Conservation (phyloP, 306 rosid species). For the Dryas alaskensis region DNA sequence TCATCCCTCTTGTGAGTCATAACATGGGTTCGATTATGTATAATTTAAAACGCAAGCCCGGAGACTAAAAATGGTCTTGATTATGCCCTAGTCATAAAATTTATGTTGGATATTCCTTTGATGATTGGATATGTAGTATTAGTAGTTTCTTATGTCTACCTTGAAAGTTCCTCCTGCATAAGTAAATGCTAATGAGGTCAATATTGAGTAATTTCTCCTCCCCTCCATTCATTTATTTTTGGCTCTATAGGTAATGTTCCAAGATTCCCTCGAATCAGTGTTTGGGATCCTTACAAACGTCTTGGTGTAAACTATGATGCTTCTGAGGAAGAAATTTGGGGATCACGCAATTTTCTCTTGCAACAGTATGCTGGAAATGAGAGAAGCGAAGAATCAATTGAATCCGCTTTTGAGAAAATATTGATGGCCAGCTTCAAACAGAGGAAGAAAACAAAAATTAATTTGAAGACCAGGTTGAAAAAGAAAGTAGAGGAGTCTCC, state of each 20-base stretch:
- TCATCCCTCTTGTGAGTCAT: neutral
- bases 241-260: constrained; percentile 57
- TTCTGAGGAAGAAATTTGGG: constrained; percentile 95
- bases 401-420: constrained; percentile 90
- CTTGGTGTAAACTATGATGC: constrained; percentile 85
- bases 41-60: neutral
- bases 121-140: neutral
- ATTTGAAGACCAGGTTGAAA: constrained; percentile 87
- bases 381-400: constrained; percentile 90
- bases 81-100: neutral
- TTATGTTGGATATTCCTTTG: neutral
- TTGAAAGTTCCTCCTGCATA: neutral
- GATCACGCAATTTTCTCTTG: constrained; percentile 85
- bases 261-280: constrained; percentile 62
- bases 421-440: constrained; percentile 80
- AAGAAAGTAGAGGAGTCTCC: constrained; percentile 99
- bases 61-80: neutral
- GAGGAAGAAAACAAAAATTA: constrained; percentile 92
- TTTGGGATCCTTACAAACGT: constrained; percentile 88
- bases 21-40: neutral
- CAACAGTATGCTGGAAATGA: constrained; percentile 93
- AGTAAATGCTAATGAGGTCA: neutral
- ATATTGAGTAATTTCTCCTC: neutral
- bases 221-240: neutral
- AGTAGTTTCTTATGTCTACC: neutral